phyloP scores from a whole-genome alignment of 345 rosid species.

The Salix udensis region DNA sequence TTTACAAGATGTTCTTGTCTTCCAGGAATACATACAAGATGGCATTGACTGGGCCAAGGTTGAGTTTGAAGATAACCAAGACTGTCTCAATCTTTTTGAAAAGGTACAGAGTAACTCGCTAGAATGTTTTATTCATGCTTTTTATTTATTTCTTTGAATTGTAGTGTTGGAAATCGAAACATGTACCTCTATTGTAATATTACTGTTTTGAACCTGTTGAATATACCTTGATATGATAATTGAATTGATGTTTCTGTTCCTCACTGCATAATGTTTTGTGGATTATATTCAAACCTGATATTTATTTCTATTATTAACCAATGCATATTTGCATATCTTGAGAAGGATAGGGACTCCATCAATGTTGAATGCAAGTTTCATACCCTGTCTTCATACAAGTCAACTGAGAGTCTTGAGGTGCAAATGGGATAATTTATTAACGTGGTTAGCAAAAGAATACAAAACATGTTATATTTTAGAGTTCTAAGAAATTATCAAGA shows the following conservation, averaged over 20 bases:
- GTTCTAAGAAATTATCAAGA: background rate
- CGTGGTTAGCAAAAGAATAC: background rate
- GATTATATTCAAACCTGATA: background rate
- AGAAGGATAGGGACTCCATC: background rate
- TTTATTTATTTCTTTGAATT: background rate
- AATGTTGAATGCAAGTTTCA: background rate
- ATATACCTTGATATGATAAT: background rate
- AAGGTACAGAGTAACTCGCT: slow-evolving; percentile 50
- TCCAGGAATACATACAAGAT: slow-evolving; percentile 93
- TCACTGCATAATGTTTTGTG: background rate
- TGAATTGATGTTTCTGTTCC: background rate
- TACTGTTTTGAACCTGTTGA: background rate
- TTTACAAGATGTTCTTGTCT: slow-evolving; percentile 13
- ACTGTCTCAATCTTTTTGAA: slow-evolving; percentile 96
- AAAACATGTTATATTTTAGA: background rate
- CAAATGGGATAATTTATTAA: background rate
- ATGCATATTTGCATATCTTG: background rate
- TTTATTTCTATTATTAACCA: background rate
- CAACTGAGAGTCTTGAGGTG: background rate
- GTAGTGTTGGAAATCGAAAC: background rate
- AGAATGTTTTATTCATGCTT: background rate
- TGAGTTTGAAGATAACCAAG: slow-evolving; percentile 97
- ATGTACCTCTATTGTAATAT: background rate
- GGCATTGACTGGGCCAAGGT: slow-evolving; percentile 98
- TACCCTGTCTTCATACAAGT: background rate